These are phyloP conservation scores for Xylariomycetidae sp. DNA, from an alignment of 2,329 filamentous ascomycete genomes.

Conservation along the genomic window DNA sequence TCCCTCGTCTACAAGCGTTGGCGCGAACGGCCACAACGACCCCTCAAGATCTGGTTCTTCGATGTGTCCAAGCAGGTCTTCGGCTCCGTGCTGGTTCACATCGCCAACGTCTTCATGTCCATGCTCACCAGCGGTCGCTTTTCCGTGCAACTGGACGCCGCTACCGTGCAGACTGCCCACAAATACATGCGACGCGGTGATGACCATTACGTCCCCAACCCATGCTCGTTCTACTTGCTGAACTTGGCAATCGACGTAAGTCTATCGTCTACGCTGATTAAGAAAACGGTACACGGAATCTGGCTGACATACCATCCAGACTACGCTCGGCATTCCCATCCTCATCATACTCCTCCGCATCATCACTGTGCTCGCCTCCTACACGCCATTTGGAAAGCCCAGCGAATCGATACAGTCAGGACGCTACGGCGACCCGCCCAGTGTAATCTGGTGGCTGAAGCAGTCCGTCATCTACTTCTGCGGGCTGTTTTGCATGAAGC, in stretches of 20 bases:
- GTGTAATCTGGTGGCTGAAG: slow-evolving; percentile 86
- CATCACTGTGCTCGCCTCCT: slow-evolving; percentile 63
- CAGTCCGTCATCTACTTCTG: slow-evolving; percentile 95
- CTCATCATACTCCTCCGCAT: slow-evolving; percentile 81
- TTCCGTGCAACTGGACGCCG: slow-evolving; percentile 53
- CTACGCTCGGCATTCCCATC: slow-evolving; percentile 91
- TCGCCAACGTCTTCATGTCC: slow-evolving; percentile 92
- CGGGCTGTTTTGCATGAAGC: slow-evolving; percentile 91
- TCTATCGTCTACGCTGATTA: slow-evolving; percentile 22
- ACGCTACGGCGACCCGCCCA: slow-evolving; percentile 81
- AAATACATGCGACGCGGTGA: slow-evolving; percentile 35
- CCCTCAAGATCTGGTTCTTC: slow-evolving; percentile 95
- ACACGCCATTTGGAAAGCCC: slow-evolving; percentile 74
- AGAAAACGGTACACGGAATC: too few relatives aligned
- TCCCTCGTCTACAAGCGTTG: slow-evolving; percentile 91
- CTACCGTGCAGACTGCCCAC: slow-evolving; percentile 30
- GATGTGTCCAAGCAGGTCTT: slow-evolving; percentile 97
- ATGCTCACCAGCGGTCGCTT: slow-evolving; percentile 89
- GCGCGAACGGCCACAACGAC: slow-evolving; percentile 84
- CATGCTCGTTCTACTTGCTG: slow-evolving; percentile 92
- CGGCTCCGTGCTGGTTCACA: slow-evolving; percentile 83
- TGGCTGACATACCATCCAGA: too few relatives aligned
- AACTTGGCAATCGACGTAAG: slow-evolving; percentile 94
- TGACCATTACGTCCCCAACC: slow-evolving; percentile 69
- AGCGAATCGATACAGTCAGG: slow-evolving; percentile 86